These are phyloP conservation scores for Geum urbanum DNA, from an alignment of 306 rosid species.

Conservation along the genomic window DNA sequence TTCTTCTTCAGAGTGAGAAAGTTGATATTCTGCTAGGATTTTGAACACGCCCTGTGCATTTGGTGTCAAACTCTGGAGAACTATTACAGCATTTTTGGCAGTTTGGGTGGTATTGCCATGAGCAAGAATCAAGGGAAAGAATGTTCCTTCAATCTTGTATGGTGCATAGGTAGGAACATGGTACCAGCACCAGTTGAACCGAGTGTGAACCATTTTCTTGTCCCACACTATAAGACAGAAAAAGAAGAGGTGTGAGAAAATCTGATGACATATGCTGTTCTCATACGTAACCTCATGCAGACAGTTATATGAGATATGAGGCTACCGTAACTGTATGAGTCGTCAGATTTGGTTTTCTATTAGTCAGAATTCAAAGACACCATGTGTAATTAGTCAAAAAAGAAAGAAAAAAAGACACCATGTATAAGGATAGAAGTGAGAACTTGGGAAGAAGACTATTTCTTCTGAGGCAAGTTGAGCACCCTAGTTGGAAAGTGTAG, in stretches of 20 bases:
- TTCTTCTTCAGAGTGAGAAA: slow-evolving; percentile 77
- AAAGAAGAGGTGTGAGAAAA: neutral
- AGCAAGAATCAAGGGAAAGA: slow-evolving; percentile 71
- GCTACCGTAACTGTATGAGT: slow-evolving; percentile 10
- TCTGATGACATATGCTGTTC: neutral
- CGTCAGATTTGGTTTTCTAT: slow-evolving; percentile 9
- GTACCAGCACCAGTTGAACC: slow-evolving; percentile 92
- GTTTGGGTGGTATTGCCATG: slow-evolving; percentile 67
- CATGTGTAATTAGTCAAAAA: no score
- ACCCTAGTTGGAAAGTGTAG: neutral
- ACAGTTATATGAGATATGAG: neutral
- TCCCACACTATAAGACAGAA: slow-evolving; percentile 71
- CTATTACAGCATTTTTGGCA: slow-evolving; percentile 79
- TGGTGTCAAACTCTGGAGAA: slow-evolving; percentile 86
- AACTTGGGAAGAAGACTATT: neutral
- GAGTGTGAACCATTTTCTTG: slow-evolving; percentile 91
- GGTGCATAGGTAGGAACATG: slow-evolving; percentile 88
- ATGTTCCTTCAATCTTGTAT: slow-evolving; percentile 76
- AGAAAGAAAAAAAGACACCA: neutral
- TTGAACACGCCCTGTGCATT: slow-evolving; percentile 92
- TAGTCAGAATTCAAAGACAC: no score
- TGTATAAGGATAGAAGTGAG: neutral
- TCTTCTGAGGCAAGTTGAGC: neutral
- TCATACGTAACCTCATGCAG: slow-evolving; percentile 13
- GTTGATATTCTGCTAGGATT: slow-evolving; percentile 81